A percentile compares a stretch with the other conserved stretches of the same genome.
Conservation (phyloP, 2,329 filamentous ascomycete species). For the Claviceps sp. region DNA sequence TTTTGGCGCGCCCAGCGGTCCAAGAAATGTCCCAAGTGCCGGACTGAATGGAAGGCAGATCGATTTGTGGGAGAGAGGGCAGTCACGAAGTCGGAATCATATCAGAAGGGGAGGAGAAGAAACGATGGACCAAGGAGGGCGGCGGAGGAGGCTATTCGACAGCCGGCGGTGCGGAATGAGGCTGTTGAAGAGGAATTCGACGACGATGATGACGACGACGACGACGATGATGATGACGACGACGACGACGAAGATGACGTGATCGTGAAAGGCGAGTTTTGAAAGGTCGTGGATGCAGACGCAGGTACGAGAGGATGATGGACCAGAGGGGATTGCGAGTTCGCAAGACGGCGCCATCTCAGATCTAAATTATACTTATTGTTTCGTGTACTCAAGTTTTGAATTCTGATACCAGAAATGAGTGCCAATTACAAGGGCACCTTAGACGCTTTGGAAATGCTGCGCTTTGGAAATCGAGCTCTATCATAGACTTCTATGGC, state of each 20-base stretch:
- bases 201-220: not conserved
- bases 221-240: not conserved
- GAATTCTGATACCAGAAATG: too few relatives aligned
- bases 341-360: too few relatives aligned
- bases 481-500: too few relatives aligned
- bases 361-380: too few relatives aligned
- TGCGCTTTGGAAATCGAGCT: too few relatives aligned
- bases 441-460: too few relatives aligned
- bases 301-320: not conserved
- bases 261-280: not conserved
- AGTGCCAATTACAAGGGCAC: too few relatives aligned
- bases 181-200: not conserved
- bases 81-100: slow-evolving; percentile 39
- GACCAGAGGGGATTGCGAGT: too few relatives aligned
- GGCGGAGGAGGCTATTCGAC: slow-evolving; percentile 20
- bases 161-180: slow-evolving; percentile 10
- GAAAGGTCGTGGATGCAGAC: not conserved
- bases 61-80: slow-evolving; percentile 44
- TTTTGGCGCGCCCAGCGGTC: slow-evolving; percentile 56
- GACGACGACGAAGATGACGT: not conserved
- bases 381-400: too few relatives aligned
- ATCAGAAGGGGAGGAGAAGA: slow-evolving; percentile 28
- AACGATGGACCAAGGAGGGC: slow-evolving; percentile 19
- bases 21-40: slow-evolving; percentile 51
- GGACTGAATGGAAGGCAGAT: slow-evolving; percentile 33